Evolutionary conservation across 1,284 basidiomycete species (phyloP).

Genomic region (Ceratorhiza oryzae-sativae): DNA sequence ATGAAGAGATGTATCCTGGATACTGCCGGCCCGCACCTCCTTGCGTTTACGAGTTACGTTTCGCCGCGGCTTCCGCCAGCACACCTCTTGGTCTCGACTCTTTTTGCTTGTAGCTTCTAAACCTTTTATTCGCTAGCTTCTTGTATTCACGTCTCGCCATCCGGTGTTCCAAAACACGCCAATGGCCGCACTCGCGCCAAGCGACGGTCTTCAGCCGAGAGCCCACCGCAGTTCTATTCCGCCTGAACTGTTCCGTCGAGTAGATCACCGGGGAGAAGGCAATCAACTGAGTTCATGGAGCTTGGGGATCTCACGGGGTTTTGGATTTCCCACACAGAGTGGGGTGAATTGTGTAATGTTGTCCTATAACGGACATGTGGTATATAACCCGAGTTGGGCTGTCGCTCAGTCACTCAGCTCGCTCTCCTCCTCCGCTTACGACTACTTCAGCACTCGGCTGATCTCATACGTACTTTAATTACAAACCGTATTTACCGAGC

Average conservation of each 20-base stretch:
- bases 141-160: neutral
- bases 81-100: neutral
- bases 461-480: constrained; percentile 1
- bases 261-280: constrained; percentile 8
- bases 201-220: constrained; percentile 12
- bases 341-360: neutral
- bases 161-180: neutral
- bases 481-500: neutral
- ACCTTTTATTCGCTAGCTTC: neutral
- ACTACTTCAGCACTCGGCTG: constrained; percentile 1
- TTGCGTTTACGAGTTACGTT: neutral
- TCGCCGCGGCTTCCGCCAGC: neutral
- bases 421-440: constrained; percentile 10
- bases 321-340: neutral
- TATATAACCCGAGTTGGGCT: constrained; percentile 9
- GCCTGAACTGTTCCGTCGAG: neutral
- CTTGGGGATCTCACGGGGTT: neutral
- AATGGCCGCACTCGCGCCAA: constrained; percentile 8
- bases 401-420: neutral
- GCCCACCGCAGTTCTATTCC: neutral
- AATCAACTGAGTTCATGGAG: constrained; percentile 37
- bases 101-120: neutral
- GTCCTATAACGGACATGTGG: neutral
- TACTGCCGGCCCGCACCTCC: neutral
- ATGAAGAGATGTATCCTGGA: neutral